phyloP scores from a whole-genome alignment of 2,329 filamentous ascomycete genomes.

The Diaporthe aspalathi region DNA sequence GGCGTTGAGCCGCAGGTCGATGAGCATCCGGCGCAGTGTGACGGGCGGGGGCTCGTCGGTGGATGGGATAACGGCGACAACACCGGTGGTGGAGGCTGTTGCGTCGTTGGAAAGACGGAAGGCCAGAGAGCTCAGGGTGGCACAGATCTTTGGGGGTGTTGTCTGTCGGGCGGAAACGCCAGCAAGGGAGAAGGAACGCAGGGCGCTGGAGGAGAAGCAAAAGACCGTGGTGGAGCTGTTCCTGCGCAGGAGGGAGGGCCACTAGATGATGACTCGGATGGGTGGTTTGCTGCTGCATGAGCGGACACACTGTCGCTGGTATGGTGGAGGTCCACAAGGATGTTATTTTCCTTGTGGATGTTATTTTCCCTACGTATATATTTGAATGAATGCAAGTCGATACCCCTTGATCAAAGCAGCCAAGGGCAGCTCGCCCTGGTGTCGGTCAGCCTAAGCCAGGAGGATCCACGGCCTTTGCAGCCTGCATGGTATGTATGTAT shows the following conservation, averaged over 20 bases:
- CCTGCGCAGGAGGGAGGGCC: conserved; percentile 52
- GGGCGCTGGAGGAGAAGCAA: conserved; percentile 71
- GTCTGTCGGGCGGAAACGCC: conserved; percentile 65
- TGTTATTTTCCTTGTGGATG: too few species aligned
- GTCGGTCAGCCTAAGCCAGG: neutral
- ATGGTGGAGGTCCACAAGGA: neutral
- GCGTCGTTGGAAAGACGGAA: conserved; percentile 65
- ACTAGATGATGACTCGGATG: neutral
- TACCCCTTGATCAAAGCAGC: neutral
- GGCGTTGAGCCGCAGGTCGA: conserved; percentile 54
- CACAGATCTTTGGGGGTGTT: conserved; percentile 72
- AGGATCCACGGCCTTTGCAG: neutral
- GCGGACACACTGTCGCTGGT: too few species aligned
- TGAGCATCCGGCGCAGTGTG: conserved; percentile 57
- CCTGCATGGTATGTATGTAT: neutral
- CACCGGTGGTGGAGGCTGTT: conserved; percentile 45
- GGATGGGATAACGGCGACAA: conserved; percentile 44
- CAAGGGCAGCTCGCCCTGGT: neutral
- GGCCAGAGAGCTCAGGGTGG: conserved; percentile 70
- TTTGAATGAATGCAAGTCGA: conserved; percentile 28
- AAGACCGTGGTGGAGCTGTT: conserved; percentile 78
- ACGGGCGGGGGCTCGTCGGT: conserved; percentile 36
- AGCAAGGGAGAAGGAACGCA: conserved; percentile 65
- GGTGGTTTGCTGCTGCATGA: neutral
- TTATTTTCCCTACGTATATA: neutral